A percentile compares a stretch with the other conserved stretches of the same genome.
Conservation (phyloP, 23 red algal species). For the Agarophyton chilense region DNA sequence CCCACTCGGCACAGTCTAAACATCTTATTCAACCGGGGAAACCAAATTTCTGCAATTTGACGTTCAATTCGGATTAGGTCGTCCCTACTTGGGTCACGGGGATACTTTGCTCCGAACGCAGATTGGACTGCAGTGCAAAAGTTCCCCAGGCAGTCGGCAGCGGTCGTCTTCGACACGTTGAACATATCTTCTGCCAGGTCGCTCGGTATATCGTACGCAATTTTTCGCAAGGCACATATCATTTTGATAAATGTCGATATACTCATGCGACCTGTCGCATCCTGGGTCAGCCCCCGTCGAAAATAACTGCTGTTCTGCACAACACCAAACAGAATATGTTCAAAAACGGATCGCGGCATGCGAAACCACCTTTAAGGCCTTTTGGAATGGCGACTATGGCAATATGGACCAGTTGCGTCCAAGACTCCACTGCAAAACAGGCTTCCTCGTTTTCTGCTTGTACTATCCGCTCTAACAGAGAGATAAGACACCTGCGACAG, state of each 20-base stretch:
- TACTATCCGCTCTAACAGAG: no score
- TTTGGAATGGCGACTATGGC: no score
- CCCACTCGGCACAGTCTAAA: background rate
- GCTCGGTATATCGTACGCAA: background rate
- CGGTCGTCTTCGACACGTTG: background rate
- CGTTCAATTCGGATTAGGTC: background rate
- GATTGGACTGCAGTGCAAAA: background rate
- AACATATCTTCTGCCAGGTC: background rate
- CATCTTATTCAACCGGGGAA: background rate
- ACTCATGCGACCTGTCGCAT: constrained; percentile 17
- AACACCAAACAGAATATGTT: background rate
- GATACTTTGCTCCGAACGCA: background rate
- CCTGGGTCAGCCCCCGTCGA: background rate
- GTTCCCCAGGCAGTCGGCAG: background rate
- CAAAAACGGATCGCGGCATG: background rate
- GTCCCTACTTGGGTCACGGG: background rate
- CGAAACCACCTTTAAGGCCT: no score
- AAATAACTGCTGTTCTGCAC: background rate
- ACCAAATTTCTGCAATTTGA: background rate
- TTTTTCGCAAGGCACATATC: background rate
- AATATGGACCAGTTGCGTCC: no score
- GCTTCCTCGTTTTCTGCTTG: no score
- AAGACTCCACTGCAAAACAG: no score
- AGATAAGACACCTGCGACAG: no score
- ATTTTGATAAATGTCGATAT: constrained; percentile 7